phyloP scores from a whole-genome alignment of 805 yeast species.

The Candida bentonensis region DNA sequence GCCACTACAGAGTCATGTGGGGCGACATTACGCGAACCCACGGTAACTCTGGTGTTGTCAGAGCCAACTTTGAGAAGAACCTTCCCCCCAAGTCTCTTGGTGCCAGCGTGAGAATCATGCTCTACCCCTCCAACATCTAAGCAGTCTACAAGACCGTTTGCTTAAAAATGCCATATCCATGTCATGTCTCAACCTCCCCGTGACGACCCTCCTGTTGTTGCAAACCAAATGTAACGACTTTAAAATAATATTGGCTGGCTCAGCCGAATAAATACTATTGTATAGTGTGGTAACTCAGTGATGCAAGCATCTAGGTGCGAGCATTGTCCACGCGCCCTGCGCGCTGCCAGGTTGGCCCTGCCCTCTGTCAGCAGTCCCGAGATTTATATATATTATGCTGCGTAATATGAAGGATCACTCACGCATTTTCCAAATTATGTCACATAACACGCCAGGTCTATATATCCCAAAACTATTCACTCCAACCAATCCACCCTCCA shows the following conservation, averaged over 20 bases:
- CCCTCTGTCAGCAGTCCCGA: no score
- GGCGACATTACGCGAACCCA: conserved; percentile 97
- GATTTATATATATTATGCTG: no score
- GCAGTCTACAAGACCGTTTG: no score
- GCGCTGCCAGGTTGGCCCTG: no score
- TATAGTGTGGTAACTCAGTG: neutral
- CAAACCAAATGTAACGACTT: neutral
- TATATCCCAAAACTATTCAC: neutral
- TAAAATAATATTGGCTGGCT: conserved; percentile 1
- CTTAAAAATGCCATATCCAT: neutral
- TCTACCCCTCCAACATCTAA: conserved; percentile 99
- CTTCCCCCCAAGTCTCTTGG: conserved; percentile 99
- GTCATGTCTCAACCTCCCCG: no score
- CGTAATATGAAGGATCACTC: no score
- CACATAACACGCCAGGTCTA: neutral
- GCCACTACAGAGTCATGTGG: conserved; percentile 99
- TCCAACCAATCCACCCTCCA: neutral
- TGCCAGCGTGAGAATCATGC: conserved; percentile 98
- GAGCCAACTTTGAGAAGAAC: conserved; percentile 98
- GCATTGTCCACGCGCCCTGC: no score
- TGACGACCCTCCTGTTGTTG: no score
- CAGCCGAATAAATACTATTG: neutral
- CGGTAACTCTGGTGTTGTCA: conserved; percentile 96
- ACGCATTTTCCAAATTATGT: no score
- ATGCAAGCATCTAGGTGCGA: no score